Conservation (phyloP, 1,139 yeast species). For the Torulaspora pretoriensis region DNA sequence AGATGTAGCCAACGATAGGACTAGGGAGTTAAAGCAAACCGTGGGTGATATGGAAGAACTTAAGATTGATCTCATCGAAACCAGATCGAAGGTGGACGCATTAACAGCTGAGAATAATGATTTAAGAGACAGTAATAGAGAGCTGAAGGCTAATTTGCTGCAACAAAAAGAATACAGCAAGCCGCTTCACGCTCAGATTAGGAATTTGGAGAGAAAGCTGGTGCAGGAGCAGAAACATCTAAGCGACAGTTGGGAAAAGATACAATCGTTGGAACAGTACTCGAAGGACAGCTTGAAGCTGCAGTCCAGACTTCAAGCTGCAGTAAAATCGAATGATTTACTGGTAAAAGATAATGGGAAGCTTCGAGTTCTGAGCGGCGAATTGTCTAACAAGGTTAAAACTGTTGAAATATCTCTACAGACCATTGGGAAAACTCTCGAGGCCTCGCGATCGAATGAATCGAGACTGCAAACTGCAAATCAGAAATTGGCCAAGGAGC, state of each 20-base stretch:
- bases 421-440: background rate
- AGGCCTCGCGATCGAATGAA: background rate
- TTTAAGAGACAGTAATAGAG: slow-evolving; percentile 1
- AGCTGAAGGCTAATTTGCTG: background rate
- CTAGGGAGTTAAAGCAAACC: slow-evolving; percentile 2
- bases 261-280: slow-evolving; percentile 2
- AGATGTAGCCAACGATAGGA: background rate
- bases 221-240: background rate
- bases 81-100: slow-evolving; percentile 1
- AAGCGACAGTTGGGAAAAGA: background rate
- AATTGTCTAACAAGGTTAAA: background rate
- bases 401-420: background rate
- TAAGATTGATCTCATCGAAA: slow-evolving; percentile 3
- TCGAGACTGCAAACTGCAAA: background rate
- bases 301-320: slow-evolving; percentile 1
- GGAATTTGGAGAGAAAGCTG: background rate
- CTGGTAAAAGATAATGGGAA: slow-evolving; percentile 1
- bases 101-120: slow-evolving; percentile 3
- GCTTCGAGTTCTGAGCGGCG: background rate
- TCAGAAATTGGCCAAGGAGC: background rate
- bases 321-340: slow-evolving; percentile 3
- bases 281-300: slow-evolving; percentile 3
- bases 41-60: slow-evolving; percentile 1
- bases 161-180: slow-evolving; percentile 2
- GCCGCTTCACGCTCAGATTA: slow-evolving; percentile 2